Percentiles rank a stretch among this genome's conserved stretches.
These are phyloP conservation scores for Emmonsia crescens DNA, from an alignment of 2,329 filamentous ascomycete species.

Conservation along the genomic window DNA sequence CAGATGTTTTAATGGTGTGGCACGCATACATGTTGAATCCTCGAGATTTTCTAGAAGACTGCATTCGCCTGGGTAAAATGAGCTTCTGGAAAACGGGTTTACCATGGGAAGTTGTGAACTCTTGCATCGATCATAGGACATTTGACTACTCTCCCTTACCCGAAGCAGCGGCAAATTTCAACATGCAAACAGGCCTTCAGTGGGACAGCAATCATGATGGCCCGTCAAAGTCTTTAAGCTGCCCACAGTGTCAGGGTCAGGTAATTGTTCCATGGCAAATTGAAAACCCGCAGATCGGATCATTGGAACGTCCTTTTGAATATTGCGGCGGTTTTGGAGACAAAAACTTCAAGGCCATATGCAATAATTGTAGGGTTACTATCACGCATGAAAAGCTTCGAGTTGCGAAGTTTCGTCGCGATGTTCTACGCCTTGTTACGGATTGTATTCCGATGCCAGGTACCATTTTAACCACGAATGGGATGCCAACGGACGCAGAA, in stretches of 20 bases:
- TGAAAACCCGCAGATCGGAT: conserved; percentile 15
- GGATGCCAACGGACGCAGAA: conserved; percentile 34
- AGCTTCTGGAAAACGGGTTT: conserved; percentile 52
- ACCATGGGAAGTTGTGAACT: conserved; percentile 53
- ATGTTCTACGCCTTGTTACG: conserved; percentile 41
- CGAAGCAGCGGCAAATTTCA: conserved; percentile 40
- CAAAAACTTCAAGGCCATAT: conserved; percentile 40
- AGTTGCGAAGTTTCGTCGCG: conserved; percentile 51
- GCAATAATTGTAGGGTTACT: conserved; percentile 39
- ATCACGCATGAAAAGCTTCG: conserved; percentile 50
- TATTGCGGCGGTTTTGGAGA: conserved; percentile 26
- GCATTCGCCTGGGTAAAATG: conserved; percentile 47
- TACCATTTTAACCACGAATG: conserved; percentile 50
- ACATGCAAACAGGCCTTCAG: conserved; percentile 34
- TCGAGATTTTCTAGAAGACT: conserved; percentile 62
- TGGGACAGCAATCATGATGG: conserved; percentile 53
- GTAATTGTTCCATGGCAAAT: conserved; percentile 50
- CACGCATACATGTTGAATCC: conserved; percentile 72
- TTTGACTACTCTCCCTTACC: conserved; percentile 47
- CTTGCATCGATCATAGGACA: conserved; percentile 45
- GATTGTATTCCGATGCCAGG: conserved; percentile 52
- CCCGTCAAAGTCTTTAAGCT: conserved; percentile 40
- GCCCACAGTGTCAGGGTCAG: conserved; percentile 42
- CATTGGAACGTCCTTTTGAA: conserved; percentile 19
- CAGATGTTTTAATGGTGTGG: conserved; percentile 69